phyloP scores from a whole-genome alignment of 2,329 filamentous ascomycete species.

The Botryosphaeria dothidea region DNA sequence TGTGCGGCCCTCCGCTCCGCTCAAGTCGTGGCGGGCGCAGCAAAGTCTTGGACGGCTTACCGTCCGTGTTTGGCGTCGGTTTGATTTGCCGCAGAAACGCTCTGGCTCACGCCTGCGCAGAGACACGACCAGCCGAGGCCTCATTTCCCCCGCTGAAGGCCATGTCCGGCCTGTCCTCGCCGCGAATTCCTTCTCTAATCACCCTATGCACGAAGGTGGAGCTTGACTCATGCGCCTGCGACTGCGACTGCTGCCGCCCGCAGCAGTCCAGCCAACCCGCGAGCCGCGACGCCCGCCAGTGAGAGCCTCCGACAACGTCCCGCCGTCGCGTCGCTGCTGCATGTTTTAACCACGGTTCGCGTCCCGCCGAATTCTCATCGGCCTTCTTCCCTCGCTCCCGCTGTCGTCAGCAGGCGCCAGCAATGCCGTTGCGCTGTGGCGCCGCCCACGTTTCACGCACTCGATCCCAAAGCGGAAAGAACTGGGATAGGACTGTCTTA shows the following conservation, averaged over 20 bases:
- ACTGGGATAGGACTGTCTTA: background rate
- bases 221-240: background rate
- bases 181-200: background rate
- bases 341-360: constrained; percentile 1
- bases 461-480: background rate
- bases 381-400: background rate
- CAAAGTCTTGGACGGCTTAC: background rate
- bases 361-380: background rate
- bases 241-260: background rate
- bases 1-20: background rate
- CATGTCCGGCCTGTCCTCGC: background rate
- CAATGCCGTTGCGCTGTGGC: constrained; percentile 13
- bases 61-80: constrained; percentile 2
- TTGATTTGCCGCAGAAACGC: background rate
- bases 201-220: background rate
- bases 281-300: background rate
- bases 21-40: background rate
- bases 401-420: constrained; percentile 2
- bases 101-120: background rate
- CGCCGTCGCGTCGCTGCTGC: background rate
- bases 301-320: too few species aligned
- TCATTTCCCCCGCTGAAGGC: constrained; percentile 13
- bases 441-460: constrained; percentile 12
- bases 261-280: background rate
- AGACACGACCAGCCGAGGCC: background rate